Conservation (phyloP, 1,139 yeast species). For the Pichia terricola region DNA sequence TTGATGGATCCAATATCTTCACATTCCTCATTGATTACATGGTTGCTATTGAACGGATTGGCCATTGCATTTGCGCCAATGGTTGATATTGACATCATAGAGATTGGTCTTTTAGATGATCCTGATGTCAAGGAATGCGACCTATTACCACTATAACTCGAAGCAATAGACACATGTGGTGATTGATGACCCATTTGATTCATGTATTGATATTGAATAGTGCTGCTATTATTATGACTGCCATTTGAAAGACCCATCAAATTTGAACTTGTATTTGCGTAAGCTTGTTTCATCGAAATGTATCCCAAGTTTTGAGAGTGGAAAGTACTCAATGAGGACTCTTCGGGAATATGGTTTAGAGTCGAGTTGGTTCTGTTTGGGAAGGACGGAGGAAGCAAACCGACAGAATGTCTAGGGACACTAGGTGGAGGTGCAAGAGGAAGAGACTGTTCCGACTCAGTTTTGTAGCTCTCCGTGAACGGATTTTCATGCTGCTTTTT, state of each 20-base stretch:
- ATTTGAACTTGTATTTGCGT: too few relatives aligned
- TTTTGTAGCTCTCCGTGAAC: neutral
- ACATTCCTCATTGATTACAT: neutral
- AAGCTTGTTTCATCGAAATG: slow-evolving; percentile 2
- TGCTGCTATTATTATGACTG: too few relatives aligned
- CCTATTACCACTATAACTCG: neutral
- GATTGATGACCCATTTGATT: neutral
- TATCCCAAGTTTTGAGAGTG: slow-evolving; percentile 9
- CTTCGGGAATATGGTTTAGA: slow-evolving; percentile 16
- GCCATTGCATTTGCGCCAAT: neutral
- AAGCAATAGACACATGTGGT: neutral
- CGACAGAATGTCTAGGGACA: slow-evolving; percentile 10
- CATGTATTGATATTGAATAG: slow-evolving; percentile 3
- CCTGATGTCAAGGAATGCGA: neutral
- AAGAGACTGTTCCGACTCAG: too few relatives aligned
- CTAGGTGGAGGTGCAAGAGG: slow-evolving; percentile 6
- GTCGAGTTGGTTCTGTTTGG: slow-evolving; percentile 10
- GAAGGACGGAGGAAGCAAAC: neutral
- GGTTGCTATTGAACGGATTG: neutral
- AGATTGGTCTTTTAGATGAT: slow-evolving; percentile 3
- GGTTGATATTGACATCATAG: slow-evolving; percentile 2
- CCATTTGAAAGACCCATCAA: too few relatives aligned
- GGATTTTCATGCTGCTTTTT: slow-evolving; percentile 5
- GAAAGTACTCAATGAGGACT: slow-evolving; percentile 11
- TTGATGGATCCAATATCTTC: slow-evolving; percentile 12